Conservation (phyloP, 1,139 yeast genomes). For the Scheffersomyces cryptocercus region DNA sequence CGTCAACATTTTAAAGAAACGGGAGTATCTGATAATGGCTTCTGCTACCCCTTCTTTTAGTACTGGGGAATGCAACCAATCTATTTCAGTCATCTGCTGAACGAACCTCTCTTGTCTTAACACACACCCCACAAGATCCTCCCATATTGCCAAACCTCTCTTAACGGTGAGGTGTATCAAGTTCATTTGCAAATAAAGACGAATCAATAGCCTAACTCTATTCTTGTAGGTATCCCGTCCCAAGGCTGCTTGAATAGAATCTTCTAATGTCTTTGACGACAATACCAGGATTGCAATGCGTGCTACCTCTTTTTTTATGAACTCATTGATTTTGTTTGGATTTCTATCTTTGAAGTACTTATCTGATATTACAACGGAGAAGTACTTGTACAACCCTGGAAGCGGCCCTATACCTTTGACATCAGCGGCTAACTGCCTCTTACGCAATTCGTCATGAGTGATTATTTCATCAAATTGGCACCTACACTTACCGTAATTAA, state of each 20-base stretch:
- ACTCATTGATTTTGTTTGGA: slow-evolving; percentile 5
- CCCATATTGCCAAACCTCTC: slow-evolving; percentile 17
- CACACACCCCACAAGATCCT: slow-evolving; percentile 34
- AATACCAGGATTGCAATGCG: neutral
- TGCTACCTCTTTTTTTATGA: slow-evolving; percentile 4
- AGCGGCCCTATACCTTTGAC: slow-evolving; percentile 8
- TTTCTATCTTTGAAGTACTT: slow-evolving; percentile 3
- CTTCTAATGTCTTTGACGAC: slow-evolving; percentile 1
- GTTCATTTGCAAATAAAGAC: slow-evolving; percentile 20
- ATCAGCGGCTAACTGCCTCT: slow-evolving; percentile 25
- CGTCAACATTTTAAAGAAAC: slow-evolving; percentile 25
- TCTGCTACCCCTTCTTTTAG: slow-evolving; percentile 19
- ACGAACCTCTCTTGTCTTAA: slow-evolving; percentile 32
- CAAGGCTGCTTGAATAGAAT: neutral
- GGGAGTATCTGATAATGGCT: slow-evolving; percentile 22
- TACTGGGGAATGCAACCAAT: slow-evolving; percentile 29
- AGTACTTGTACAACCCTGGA: slow-evolving; percentile 15
- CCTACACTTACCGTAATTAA: slow-evolving; percentile 4
- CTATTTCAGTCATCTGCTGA: slow-evolving; percentile 27
- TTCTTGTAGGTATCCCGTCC: neutral
- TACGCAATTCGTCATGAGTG: slow-evolving; percentile 21
- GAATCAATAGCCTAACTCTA: slow-evolving; percentile 6
- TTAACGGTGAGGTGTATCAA: slow-evolving; percentile 20
- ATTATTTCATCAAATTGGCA: slow-evolving; percentile 6
- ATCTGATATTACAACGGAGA: slow-evolving; percentile 9